Evolutionary conservation across 768 basidiomycete species (phyloP), one percentile per base, ranked within the genome.

Genomic region (Pisolithus tinctorius): DNA sequence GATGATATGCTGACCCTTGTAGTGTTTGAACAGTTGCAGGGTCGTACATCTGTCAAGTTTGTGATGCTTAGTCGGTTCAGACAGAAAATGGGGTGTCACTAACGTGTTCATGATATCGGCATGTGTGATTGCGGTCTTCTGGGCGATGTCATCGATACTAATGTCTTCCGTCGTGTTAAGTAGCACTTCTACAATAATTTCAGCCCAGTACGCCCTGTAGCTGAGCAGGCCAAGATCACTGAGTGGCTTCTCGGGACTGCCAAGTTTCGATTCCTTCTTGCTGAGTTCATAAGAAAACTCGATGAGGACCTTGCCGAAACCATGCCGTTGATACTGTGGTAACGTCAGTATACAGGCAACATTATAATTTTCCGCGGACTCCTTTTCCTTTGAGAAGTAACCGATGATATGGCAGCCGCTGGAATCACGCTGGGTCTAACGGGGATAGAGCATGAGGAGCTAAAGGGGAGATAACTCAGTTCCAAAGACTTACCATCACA

Each of bases 381-480:
- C 96, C 67, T 99, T 99, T 74, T 99, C 96, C 65, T 98, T 98
- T 27, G 93, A 97, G 70, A 99, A 99, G 72, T 97, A 99, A 25
- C 95, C 95, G 57, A 99, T 88, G 58, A 96, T 71, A 66, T 99
- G 96, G 67, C 90, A 93, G 30, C 96, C 96, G 20, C 78, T 72
- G 11, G 88, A 84, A 71, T 99, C 96, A 54, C 93, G 82, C 63
- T 84, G 82, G 46, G 81, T 81, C 89, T 92, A 36, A 55, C 47
- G 23, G 53, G 52, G 37, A 52, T 54, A 48, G 52, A 46, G 20
- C 50, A 52, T 51, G 48, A 52, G 46, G 54, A 26, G 48, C 27
- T 60, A 55, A 58, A 51, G 43, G 52, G 42, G 36, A 17, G 52
- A 51, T 47, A 44, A 49, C 45, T 30, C 16, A 25, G 14, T 39